Evolutionary conservation across 352 stramenopile genomes (phyloP), one percentile per base, ranked within the genome.

Genomic region (Hyaloperonospora brassicae): DNA sequence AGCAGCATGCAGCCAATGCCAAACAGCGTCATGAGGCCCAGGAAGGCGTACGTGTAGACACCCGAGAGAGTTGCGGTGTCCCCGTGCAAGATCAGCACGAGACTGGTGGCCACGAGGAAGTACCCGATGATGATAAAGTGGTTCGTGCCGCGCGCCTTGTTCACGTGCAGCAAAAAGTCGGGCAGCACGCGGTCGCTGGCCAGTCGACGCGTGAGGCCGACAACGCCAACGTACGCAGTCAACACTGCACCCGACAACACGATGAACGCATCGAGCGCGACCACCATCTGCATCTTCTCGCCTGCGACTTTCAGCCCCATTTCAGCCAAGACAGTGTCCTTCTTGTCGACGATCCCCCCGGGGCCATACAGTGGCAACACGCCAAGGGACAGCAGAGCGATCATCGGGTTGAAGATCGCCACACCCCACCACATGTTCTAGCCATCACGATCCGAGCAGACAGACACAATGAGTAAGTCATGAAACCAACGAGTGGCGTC

Each of bases 1-100:
- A 98, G 87, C 30, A 97, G 58, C 76, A 97, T 96, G 66, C 88
- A 97, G 48, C 91, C 91, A 40, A 76, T 79, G 45, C 87, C 88
- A 51, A 97, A 98, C 47, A 98, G 84, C 45, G 75, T 95, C 89
- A 98, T 97, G 39, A 98, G 85, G 0, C 84, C 86, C 22, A 98
- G 65, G 72, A 98, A 98, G n/a, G 91, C 86, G 67, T 96, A 97
- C 44, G 86, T 97, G 76, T 98, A 98, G 23, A 98, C 93, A 23
- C 91, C 90, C 47, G 83, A 93, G 11, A 98, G 76, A 25, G 87
- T 95, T 59, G 79, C 89, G 6, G 95, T 93, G 64, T 98, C 84
- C 34, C 89, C 88, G 46, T 96, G 72, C 44, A 97, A 74, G 44
- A 96, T 86, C 27, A 96, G 44, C 57, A 96, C 86, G 52, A 97